phyloP scores from a whole-genome alignment of 2,329 filamentous ascomycete genomes.

The Teratosphaeria destructans region DNA sequence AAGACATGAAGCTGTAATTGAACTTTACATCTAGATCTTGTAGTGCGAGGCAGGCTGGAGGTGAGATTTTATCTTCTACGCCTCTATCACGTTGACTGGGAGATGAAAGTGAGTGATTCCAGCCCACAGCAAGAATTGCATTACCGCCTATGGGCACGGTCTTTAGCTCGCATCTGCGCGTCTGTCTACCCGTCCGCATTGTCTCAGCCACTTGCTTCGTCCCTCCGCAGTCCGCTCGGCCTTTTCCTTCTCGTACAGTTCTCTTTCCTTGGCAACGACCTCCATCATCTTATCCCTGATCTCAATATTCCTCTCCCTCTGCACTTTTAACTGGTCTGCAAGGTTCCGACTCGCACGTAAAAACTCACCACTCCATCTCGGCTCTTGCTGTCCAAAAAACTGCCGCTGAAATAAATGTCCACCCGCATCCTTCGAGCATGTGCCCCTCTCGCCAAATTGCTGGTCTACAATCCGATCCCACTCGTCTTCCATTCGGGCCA shows the following conservation, averaged over 20 bases:
- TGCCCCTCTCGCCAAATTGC: conserved; percentile 5
- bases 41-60: too few species aligned
- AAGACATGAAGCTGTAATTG: too few species aligned
- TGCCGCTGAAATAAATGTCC: background rate
- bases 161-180: background rate
- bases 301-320: conserved; percentile 21
- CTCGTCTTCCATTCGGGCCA: conserved; percentile 35
- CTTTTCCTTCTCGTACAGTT: conserved; percentile 31
- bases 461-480: conserved; percentile 36
- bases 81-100: background rate
- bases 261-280: conserved; percentile 40
- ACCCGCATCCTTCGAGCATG: conserved; percentile 1
- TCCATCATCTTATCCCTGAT: conserved; percentile 34
- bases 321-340: conserved; percentile 12
- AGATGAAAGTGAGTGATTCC: background rate
- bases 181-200: background rate
- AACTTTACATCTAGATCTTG: too few species aligned
- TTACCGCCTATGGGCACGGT: background rate
- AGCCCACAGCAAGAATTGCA: background rate
- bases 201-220: background rate
- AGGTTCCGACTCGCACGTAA: conserved; percentile 28
- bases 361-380: conserved; percentile 26
- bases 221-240: conserved; percentile 4
- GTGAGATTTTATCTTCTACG: background rate
- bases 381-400: background rate